Evolutionary conservation across 2,329 filamentous ascomycete species (phyloP).

Genomic region (Helotiales sp.): DNA sequence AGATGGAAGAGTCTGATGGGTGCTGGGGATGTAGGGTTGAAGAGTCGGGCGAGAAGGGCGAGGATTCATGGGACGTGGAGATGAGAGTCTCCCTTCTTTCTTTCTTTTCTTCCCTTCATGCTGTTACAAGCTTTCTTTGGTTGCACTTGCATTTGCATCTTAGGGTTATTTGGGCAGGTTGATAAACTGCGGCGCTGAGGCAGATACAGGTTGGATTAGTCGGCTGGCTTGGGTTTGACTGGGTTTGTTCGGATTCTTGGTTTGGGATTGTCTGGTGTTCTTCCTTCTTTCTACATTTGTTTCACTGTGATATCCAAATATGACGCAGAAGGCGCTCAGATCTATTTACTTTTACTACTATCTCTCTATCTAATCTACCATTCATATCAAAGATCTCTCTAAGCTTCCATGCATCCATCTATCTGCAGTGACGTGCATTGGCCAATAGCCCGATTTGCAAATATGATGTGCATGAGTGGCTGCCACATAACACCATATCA

Average conservation of each 20-base stretch:
- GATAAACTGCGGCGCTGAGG: constrained; percentile 1
- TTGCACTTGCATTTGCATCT: constrained; percentile 14
- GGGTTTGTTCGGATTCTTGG: not conserved
- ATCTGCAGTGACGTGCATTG: not conserved
- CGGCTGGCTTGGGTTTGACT: not conserved
- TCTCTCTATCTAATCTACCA: not conserved
- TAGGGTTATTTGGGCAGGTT: constrained; percentile 13
- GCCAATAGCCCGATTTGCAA: not conserved
- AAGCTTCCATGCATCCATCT: not conserved
- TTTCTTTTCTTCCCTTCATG: not conserved
- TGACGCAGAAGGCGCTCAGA: constrained; percentile 12
- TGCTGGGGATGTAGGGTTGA: constrained; percentile 64
- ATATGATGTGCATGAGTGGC: constrained; percentile 1
- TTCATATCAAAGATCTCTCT: not conserved
- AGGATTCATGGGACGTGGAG: constrained; percentile 62
- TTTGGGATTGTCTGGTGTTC: not conserved
- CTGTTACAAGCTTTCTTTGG: not conserved
- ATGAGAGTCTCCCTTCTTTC: constrained; percentile 36
- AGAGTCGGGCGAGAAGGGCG: constrained; percentile 47
- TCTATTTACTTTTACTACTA: not conserved
- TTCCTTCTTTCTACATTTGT: not conserved
- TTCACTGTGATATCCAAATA: constrained; percentile 4
- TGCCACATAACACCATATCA: not conserved
- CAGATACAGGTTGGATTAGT: not conserved
- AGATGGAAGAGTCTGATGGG: constrained; percentile 68